Evolutionary conservation across 1,284 basidiomycete genomes (phyloP).

Genomic region (Schizophyllum commune): DNA sequence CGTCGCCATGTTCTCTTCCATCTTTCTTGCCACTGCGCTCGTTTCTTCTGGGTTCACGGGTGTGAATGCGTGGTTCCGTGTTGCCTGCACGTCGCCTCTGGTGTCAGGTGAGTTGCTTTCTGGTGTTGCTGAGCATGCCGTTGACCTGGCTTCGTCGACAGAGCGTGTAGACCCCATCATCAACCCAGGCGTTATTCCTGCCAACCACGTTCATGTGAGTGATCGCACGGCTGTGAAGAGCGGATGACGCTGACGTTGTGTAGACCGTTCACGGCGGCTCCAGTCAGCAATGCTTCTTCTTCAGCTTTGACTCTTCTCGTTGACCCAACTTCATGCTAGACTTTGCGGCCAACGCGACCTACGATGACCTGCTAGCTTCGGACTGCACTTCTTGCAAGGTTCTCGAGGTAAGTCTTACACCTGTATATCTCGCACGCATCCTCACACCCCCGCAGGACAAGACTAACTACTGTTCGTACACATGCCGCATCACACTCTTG

Average conservation of each 20-base stretch:
- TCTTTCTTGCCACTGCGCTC: constrained; percentile 12
- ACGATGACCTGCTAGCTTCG: constrained; percentile 25
- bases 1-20: background rate
- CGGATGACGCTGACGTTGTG: background rate
- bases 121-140: background rate
- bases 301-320: background rate
- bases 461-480: constrained; percentile 24
- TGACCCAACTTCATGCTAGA: constrained; percentile 19
- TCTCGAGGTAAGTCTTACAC: constrained; percentile 16
- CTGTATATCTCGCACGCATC: background rate
- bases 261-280: constrained; percentile 29
- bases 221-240: background rate
- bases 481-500: no score
- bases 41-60: constrained; percentile 8
- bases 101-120: constrained; percentile 21
- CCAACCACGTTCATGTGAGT: constrained; percentile 32
- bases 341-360: constrained; percentile 28
- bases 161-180: constrained; percentile 31
- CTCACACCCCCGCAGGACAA: constrained; percentile 19
- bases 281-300: constrained; percentile 15
- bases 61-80: constrained; percentile 33
- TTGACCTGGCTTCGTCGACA: constrained; percentile 16
- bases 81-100: constrained; percentile 30
- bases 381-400: constrained; percentile 32
- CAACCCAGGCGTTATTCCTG: constrained; percentile 27